Base-by-base conservation (phyloP, 441 rosid species). In the Melastoma candidum region DNA sequence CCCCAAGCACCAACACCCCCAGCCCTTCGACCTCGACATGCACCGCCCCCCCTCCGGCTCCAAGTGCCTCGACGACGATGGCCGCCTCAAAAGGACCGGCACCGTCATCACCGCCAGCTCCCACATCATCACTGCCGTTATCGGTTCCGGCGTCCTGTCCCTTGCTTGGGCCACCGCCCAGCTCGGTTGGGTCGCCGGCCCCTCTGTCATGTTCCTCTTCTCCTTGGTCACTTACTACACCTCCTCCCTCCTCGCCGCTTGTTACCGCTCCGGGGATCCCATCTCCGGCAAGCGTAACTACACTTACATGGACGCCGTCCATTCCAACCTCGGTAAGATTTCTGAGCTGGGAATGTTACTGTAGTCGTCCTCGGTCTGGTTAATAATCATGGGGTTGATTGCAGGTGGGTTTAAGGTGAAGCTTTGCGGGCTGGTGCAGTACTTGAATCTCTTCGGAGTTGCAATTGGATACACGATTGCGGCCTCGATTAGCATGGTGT, bases 221-320 rank as follows among this genome's bases (percentile, higher is more conserved):
- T 47, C 46, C 0, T 29, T 27, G 4, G 60, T 11, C 60, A 47
- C 39, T 12, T 46, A 46, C 46, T 57, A 32, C 2, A 48, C 60
- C 25, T 47, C 60, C 10, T 1, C 46, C n/a, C 60, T 57, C 3
- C 49, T 57, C 24, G 13, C 60, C 12, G 43, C 13, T 24, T 57
- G 60, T 12, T 57, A 57, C 60, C 60, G 60, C n/a, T 5, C 2
- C 3, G 46, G 52, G 12, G 52, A 57, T 26, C 41, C 46, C 29
- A 2, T 57, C 17, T 7, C 24, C 11, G 60, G 60, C 60, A 27
- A 57, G 51, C 50, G 60, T 12, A 57, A 57, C 60, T 46, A 12
- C 60, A 57, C 60, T 3, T 57, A 57, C 52, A 47, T 57, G 52
- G 60, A 57, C 3, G 52, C 60, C 25, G 49, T 57, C 51, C 43